Evolutionary conservation across 2,329 filamentous ascomycete genomes (phyloP), one percentile per base, ranked within the genome.

Genomic region (Pseudohalonectria lignicola): DNA sequence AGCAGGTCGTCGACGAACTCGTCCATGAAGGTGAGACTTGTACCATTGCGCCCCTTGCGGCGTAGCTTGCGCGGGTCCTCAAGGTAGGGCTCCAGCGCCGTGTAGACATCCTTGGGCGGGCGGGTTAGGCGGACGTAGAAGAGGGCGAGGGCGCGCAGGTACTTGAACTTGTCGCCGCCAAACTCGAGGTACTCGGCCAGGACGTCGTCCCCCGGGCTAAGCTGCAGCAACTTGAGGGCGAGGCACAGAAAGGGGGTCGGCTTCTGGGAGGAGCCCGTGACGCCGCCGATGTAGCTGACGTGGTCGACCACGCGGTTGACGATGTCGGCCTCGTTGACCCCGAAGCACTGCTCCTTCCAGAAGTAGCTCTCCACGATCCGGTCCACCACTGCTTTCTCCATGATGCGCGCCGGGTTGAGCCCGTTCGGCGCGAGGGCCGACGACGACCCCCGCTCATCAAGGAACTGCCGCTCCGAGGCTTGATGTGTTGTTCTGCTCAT

Each of bases 301-400:
- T 80, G 72, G 49, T 90, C 82, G 19, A 86, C 83, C 1, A 93
- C 88, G 46, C 92, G 85, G 63, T 95, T 86, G 50, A 94, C 82
- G 5, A 98, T 67, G 59, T 79, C 75, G 37, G 76, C 76, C 55
- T 81, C 78, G 64, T 96, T 98, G 47, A 98, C 71, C 31, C 84
- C 92, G 62, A 96, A 98, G 59, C 92, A 95, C 64, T 95, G 88
- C 63, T 96, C 92, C 61, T 95, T 95, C 83, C 87, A 98, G 67
- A 94, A 98, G 64, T 94, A 93, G 38, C 79, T 86, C 54, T 94
- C 87, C 49, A 88, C 79, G 60, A 98, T 95, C 55, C 92, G 87
- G 62, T 98, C 92, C 54, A 85, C 84, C 47, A 95, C 86, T 30
- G 87, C 83, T 59, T 94, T 94, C 61, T 96, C 90, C 72, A 96